phyloP scores from a whole-genome alignment of 495 filamentous ascomycete species.

The Aspergillus coremiiformis region DNA sequence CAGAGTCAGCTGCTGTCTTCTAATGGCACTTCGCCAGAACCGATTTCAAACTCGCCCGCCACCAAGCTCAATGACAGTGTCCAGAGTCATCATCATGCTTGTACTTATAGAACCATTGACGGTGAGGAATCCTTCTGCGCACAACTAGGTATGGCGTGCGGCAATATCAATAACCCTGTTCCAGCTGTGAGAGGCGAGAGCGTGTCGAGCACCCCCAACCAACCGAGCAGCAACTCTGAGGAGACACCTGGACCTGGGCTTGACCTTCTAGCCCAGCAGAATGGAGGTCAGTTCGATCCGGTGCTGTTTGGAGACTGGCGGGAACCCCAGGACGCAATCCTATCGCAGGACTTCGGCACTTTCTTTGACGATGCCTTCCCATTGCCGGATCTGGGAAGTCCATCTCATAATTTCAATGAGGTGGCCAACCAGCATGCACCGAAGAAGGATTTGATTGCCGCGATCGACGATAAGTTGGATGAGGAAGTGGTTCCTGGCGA shows the following conservation, averaged over 20 bases:
- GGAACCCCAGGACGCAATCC: slow-evolving; percentile 73
- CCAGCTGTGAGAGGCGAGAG: slow-evolving; percentile 39
- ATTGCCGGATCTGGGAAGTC: slow-evolving; percentile 63
- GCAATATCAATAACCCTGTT: slow-evolving; percentile 61
- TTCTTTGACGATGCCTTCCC: slow-evolving; percentile 91
- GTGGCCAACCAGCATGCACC: slow-evolving; percentile 33
- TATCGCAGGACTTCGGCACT: slow-evolving; percentile 59
- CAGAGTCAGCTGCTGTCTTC: slow-evolving; percentile 66
- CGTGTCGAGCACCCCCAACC: slow-evolving; percentile 21
- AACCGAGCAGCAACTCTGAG: slow-evolving; percentile 13
- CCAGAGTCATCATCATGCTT: slow-evolving; percentile 33
- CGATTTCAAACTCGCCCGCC: slow-evolving; percentile 49
- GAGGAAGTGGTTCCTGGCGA: slow-evolving; percentile 60
- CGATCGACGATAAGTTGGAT: slow-evolving; percentile 63
- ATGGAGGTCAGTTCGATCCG: slow-evolving; percentile 84
- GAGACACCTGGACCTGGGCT: slow-evolving; percentile 43
- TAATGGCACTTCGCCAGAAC: slow-evolving; percentile 72
- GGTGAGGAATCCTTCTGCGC: slow-evolving; percentile 61
- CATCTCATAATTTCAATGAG: slow-evolving; percentile 58
- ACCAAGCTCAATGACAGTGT: slow-evolving; percentile 40
- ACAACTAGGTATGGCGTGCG: slow-evolving; percentile 64
- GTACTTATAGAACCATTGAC: slow-evolving; percentile 33
- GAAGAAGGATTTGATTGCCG: slow-evolving; percentile 65
- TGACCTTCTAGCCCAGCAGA: slow-evolving; percentile 77
- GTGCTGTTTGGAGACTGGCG: slow-evolving; percentile 89